Conservation (phyloP, 208 protist species). For the Wallacemonas sp. region DNA sequence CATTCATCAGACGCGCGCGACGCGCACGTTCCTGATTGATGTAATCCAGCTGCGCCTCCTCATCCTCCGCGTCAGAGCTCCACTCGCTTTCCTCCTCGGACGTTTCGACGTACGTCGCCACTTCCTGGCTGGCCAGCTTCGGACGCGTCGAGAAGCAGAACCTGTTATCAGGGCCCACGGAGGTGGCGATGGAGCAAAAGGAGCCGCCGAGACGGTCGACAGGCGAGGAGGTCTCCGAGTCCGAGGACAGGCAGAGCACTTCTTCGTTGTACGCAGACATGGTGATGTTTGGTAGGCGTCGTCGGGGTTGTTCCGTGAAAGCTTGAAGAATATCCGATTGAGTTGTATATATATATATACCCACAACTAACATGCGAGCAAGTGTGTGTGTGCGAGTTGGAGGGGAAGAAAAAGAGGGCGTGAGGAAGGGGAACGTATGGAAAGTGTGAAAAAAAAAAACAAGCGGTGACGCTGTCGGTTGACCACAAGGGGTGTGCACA, state of each 20-base stretch:
- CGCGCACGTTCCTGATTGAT: not conserved
- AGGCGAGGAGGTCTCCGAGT: slow-evolving; percentile 28
- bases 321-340: slow-evolving; percentile 2
- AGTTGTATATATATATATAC: slow-evolving; percentile 11
- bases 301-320: not conserved
- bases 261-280: slow-evolving; percentile 14
- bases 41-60: slow-evolving; percentile 12
- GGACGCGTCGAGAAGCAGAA: slow-evolving; percentile 23
- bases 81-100: slow-evolving; percentile 28
- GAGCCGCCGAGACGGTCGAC: slow-evolving; percentile 30
- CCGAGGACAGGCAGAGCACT: slow-evolving; percentile 26
- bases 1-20: slow-evolving; percentile 29
- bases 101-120: slow-evolving; percentile 19
- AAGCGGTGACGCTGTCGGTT: not conserved
- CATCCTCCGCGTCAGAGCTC: slow-evolving; percentile 7
- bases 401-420: not conserved
- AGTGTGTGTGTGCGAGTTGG: not conserved
- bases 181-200: slow-evolving; percentile 41
- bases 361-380: not conserved
- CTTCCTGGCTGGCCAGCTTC: slow-evolving; percentile 19
- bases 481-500: no score
- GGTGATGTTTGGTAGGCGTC: not conserved
- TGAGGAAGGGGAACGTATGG: not conserved
- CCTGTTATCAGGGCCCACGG: slow-evolving; percentile 33
- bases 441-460: not conserved